These are phyloP conservation scores for Triangularia verruculosa DNA, from an alignment of 2,329 filamentous ascomycete genomes.

Conservation along the genomic window DNA sequence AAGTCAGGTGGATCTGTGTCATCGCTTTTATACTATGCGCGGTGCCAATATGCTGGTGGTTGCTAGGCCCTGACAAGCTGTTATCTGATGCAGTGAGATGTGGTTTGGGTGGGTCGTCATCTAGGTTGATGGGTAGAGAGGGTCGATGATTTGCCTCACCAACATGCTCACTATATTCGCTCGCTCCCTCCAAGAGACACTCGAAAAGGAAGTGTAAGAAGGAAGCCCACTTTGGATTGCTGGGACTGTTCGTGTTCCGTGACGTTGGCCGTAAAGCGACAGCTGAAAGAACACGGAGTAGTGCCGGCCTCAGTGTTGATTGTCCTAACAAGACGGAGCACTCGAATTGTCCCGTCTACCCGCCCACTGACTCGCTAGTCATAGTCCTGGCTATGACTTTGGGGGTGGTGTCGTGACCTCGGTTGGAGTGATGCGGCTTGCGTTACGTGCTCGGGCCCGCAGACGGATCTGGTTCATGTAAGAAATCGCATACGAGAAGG, in stretches of 20 bases:
- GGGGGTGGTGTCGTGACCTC: not conserved
- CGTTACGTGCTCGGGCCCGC: not conserved
- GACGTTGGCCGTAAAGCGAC: not conserved
- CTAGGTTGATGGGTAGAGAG: not conserved
- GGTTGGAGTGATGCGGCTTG: not conserved
- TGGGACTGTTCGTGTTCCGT: not conserved
- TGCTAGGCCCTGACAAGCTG: not conserved
- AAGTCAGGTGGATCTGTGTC: not conserved
- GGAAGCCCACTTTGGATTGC: not conserved
- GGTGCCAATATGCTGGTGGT: not conserved
- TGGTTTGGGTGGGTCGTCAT: not conserved
- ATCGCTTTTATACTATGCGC: not conserved
- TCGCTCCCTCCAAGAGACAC: not conserved
- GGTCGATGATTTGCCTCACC: not conserved
- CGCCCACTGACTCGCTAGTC: not conserved
- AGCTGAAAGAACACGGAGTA: not conserved
- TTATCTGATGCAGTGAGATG: not conserved
- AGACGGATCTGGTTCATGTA: not conserved
- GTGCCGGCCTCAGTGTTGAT: not conserved
- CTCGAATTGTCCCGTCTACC: not conserved
- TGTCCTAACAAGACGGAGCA: not conserved
- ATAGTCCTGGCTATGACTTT: not conserved
- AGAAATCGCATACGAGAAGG: not conserved
- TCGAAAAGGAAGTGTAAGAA: not conserved
- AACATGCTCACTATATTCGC: not conserved